Conservation (phyloP, 2,329 filamentous ascomycete genomes). For the Diaporthe eres region DNA sequence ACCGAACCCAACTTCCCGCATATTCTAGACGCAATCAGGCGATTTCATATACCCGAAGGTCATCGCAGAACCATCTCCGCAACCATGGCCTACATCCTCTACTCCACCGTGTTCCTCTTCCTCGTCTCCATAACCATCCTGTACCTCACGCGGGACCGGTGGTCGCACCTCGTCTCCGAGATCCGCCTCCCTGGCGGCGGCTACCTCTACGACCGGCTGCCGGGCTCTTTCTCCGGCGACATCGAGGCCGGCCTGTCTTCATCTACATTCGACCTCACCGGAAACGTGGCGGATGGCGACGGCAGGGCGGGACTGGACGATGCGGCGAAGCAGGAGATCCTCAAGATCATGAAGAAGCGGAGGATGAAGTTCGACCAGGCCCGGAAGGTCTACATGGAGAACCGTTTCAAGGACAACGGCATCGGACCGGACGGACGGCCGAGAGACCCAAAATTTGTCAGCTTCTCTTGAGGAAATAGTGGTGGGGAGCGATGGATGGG, state of each 20-base stretch:
- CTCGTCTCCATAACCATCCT: slow-evolving; percentile 81
- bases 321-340: slow-evolving; percentile 83
- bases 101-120: slow-evolving; percentile 79
- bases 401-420: slow-evolving; percentile 86
- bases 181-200: slow-evolving; percentile 66
- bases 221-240: slow-evolving; percentile 83
- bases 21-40: background rate
- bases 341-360: slow-evolving; percentile 90
- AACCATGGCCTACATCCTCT: slow-evolving; percentile 85
- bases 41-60: background rate
- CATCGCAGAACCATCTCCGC: slow-evolving; percentile 27
- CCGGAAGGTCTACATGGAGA: slow-evolving; percentile 86
- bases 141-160: slow-evolving; percentile 84
- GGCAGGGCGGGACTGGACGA: slow-evolving; percentile 85
- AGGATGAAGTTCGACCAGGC: slow-evolving; percentile 92
- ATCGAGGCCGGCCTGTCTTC: slow-evolving; percentile 90
- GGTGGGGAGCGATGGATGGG: background rate
- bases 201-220: slow-evolving; percentile 83
- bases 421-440: slow-evolving; percentile 91
- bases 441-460: slow-evolving; percentile 94
- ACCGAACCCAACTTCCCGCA: slow-evolving; percentile 5
- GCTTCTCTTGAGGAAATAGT: slow-evolving; percentile 75
- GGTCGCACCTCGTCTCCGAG: slow-evolving; percentile 74
- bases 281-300: slow-evolving; percentile 86
- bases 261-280: slow-evolving; percentile 83